A percentile compares a stretch with the other conserved stretches of the same genome.
These are phyloP conservation scores for Epichloe uncinata DNA, from an alignment of 2,329 filamentous ascomycete species.

Conservation along the genomic window DNA sequence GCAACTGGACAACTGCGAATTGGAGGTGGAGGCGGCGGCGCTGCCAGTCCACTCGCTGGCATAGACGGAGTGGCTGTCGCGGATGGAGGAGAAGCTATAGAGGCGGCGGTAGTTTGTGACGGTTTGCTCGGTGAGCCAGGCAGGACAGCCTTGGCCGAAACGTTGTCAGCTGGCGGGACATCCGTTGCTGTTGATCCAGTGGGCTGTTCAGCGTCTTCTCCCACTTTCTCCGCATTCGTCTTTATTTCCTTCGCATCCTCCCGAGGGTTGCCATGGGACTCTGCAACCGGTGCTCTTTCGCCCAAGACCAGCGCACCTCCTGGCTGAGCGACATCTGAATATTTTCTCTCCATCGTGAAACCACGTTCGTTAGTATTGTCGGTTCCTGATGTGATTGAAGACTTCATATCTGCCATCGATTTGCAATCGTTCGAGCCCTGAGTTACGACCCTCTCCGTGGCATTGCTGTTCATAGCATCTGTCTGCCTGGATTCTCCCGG, in stretches of 20 bases:
- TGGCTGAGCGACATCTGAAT: too few relatives aligned
- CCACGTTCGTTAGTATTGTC: neutral
- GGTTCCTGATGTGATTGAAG: neutral
- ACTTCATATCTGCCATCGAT: too few relatives aligned
- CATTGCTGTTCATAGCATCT: constrained; percentile 8
- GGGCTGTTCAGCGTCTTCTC: neutral
- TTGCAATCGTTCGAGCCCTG: neutral
- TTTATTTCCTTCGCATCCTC: neutral
- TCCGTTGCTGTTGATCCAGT: neutral
- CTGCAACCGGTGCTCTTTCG: neutral
- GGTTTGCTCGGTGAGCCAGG: neutral
- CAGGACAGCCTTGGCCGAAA: neutral
- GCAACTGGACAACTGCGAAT: constrained; percentile 8
- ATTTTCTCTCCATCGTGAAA: constrained; percentile 1
- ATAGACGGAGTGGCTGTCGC: constrained; percentile 8
- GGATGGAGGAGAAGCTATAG: constrained; percentile 9
- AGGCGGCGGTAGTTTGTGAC: neutral
- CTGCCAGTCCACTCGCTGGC: constrained; percentile 9
- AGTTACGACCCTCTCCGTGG: neutral
- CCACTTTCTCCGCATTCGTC: neutral
- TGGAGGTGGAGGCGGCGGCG: constrained; percentile 8
- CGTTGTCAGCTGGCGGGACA: neutral
- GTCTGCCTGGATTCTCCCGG: constrained; percentile 1
- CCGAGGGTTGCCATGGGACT: neutral
- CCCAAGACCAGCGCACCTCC: neutral